Evolutionary conservation across 768 basidiomycete genomes (phyloP), one percentile per base, ranked within the genome.

Genomic region (Suillus cothurnatus): DNA sequence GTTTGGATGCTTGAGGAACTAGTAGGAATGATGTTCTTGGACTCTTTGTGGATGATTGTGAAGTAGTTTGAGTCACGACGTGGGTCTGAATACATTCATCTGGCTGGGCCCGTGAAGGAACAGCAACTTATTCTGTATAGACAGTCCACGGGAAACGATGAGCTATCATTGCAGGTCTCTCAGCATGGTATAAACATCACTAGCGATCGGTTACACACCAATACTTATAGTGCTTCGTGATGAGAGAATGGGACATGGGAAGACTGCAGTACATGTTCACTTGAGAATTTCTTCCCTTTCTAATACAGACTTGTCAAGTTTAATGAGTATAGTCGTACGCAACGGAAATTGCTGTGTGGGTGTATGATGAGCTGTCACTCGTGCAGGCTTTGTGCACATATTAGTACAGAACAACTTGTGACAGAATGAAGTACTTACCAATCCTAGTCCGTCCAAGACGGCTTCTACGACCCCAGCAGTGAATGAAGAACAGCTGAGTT

Each of bases 381-480:
- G 85, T 11, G 97, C 95, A 34, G 97, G 97, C 97, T 99, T 72
- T 56, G 64, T 28, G 58, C 8, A 67, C 49, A 36, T 17, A 64
- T 34, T 50, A 17, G 34, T 11, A 61, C 57, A 68, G 55, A 39
- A 21, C 52, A 39, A 21, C 52, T 23, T 34, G 43, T 56, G 11
- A 5, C 11, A 31, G 26, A 43, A 59, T n/a, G 28, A 31, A 62
- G 6, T n/a, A 87, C 94, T 73, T 73, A 97, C 96, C 71, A 99
- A 95, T 65, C 94, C 93, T 31, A 97, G 82, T 1, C 95, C 95
- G 74, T 98, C 96, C 68, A 98, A 82, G 19, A 97, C 94, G 14
- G 96, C 97, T 78, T 99, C 97, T 15, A 99, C 97, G 58, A 99
- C 89, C 1, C 97, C 97, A 14, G 97, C 97, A 0, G 95, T 94